These are phyloP conservation scores for Blepharisma undulans DNA, from an alignment of 169 alveolate genomes.

Conservation along the genomic window DNA sequence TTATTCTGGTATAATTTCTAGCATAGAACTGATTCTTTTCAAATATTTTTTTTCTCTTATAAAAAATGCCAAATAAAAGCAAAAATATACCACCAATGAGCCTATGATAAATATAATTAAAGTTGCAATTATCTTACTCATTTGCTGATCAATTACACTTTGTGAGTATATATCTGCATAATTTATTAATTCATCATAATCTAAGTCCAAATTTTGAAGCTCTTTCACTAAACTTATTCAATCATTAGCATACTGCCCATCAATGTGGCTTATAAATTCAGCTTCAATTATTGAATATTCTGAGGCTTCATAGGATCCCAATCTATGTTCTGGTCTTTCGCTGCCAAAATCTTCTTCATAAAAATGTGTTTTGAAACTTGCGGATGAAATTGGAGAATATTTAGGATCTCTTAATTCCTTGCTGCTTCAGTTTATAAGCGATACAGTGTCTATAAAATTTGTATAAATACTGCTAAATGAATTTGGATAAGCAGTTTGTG, in stretches of 20 bases:
- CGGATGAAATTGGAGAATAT: not conserved
- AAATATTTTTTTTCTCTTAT: not conserved
- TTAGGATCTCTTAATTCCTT: not conserved
- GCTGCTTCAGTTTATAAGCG: not conserved
- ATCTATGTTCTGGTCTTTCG: not conserved
- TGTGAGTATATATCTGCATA: not conserved
- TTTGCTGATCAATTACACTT: not conserved
- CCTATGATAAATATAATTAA: not conserved
- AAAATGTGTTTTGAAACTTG: not conserved
- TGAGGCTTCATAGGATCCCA: not conserved
- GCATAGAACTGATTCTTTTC: not conserved
- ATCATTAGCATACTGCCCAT: not conserved
- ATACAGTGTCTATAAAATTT: not conserved
- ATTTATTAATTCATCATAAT: not conserved
- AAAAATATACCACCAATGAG: not conserved
- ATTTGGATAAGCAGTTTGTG: not conserved
- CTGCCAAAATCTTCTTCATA: not conserved
- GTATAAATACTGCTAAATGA: not conserved
- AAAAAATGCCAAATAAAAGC: not conserved
- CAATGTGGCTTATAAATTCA: not conserved
- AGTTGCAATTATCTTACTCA: not conserved
- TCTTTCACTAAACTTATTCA: not conserved
- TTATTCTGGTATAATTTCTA: not conserved
- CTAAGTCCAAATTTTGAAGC: not conserved
- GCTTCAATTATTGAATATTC: not conserved